These are phyloP conservation scores for Paraphaeosphaeria minitans DNA, from an alignment of 2,329 filamentous ascomycete species.

Conservation along the genomic window DNA sequence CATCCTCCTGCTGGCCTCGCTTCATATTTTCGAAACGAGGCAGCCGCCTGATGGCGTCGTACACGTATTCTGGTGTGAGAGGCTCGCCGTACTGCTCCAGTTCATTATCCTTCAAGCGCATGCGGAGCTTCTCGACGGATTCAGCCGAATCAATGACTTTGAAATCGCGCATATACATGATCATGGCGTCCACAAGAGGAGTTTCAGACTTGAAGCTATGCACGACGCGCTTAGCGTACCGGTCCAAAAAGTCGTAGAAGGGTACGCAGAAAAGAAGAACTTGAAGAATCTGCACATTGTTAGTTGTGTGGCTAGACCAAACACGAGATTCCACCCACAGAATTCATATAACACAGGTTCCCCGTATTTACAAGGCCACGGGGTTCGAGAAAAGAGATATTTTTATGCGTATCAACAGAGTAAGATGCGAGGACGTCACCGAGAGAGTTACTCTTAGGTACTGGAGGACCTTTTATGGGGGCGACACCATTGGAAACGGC, in stretches of 20 bases:
- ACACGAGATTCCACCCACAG: slow-evolving; percentile 66
- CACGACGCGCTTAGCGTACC: slow-evolving; percentile 79
- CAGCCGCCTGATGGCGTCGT: slow-evolving; percentile 85
- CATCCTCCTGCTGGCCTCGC: slow-evolving; percentile 96
- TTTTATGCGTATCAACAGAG: slow-evolving; percentile 66
- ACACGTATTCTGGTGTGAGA: slow-evolving; percentile 93
- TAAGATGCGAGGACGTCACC: slow-evolving; percentile 79
- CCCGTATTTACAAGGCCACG: slow-evolving; percentile 94
- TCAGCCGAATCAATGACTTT: slow-evolving; percentile 79
- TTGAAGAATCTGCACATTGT: slow-evolving; percentile 76
- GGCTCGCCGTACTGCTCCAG: slow-evolving; percentile 89
- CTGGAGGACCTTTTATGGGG: slow-evolving; percentile 49
- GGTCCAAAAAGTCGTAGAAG: slow-evolving; percentile 92
- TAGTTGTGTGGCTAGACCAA: slow-evolving; percentile 33
- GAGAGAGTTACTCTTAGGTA: slow-evolving; percentile 65
- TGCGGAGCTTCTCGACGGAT: slow-evolving; percentile 73
- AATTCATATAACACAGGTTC: slow-evolving; percentile 99
- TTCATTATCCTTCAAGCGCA: slow-evolving; percentile 78
- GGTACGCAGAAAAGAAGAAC: slow-evolving; percentile 91
- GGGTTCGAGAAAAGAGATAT: slow-evolving; percentile 85
- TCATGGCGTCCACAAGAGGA: slow-evolving; percentile 92
- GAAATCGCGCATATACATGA: slow-evolving; percentile 95
- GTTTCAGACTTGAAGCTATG: slow-evolving; percentile 96
- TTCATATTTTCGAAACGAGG: slow-evolving; percentile 92
- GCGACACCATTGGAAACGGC: slow-evolving; percentile 33